These are phyloP conservation scores for Syzygium aqueum DNA, from an alignment of 345 rosid species.

Conservation along the genomic window DNA sequence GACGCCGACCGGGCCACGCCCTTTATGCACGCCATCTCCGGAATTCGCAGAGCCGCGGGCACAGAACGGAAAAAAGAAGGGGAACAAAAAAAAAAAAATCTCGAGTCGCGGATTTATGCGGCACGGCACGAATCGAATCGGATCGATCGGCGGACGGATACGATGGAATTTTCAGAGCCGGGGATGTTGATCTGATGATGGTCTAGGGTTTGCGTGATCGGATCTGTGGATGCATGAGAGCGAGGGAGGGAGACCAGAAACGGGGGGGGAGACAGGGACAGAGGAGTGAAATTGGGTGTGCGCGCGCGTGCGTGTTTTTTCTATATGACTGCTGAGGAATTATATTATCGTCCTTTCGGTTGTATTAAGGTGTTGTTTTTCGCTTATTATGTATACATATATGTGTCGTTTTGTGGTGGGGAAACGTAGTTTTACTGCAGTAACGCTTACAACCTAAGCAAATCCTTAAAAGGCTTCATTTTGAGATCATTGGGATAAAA, in stretches of 20 bases:
- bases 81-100: background rate
- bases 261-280: no score
- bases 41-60: background rate
- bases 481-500: no score
- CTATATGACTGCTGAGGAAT: background rate
- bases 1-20: slow-evolving; percentile 89
- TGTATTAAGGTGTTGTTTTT: background rate
- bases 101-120: background rate
- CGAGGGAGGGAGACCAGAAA: background rate
- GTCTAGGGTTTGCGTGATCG: slow-evolving; percentile 1
- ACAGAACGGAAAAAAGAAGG: no score
- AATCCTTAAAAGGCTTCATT: no score
- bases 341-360: background rate
- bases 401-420: background rate
- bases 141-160: background rate
- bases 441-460: background rate
- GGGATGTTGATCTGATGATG: background rate
- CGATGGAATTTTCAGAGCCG: background rate
- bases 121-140: background rate
- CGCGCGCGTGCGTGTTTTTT: background rate
- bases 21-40: slow-evolving; percentile 81
- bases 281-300: background rate
- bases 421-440: background rate
- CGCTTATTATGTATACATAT: no score
- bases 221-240: background rate